Base-by-base conservation (phyloP, 23 red algal genomes). In the Gracilaria vermiculophylla region DNA sequence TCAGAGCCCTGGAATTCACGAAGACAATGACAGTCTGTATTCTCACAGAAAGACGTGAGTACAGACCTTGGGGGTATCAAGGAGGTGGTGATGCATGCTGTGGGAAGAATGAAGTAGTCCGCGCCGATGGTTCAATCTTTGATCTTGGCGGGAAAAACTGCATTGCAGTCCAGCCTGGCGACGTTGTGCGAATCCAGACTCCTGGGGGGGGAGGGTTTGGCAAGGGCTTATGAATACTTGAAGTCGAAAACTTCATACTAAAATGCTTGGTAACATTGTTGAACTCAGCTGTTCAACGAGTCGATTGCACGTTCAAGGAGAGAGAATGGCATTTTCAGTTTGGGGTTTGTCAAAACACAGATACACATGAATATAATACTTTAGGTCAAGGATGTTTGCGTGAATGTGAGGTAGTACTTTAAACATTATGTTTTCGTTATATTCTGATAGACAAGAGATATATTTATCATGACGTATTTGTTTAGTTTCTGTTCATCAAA, bases 141-240 rank as follows among this genome's bases (percentile, higher is more conserved):
- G 67, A 81, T 60, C 48, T 98, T n/a, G 92, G 92, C 23, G 92
- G 88, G 28, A 98, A 94, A 52, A 79, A 77, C 45, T 79, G 49
- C 34, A 61, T 95, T 11, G 34, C 73, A 10, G 80, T 98, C 21
- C 29, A 78, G 32, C 33, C 57, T 25, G 91, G 96, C 29, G 96
- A 98, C 70, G 76, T 77, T 36, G 77, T 98, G 14, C 79, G 53
- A 23, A 95, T 98, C 73, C 64, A 89, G 29, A 98, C 96, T 35
- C 96, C 96, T n/a, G 96, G 96, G 12, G 96, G 92, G 23, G 96
- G 96, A 0, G 96, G 89, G 10, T 98, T 77, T 62, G 96, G 96
- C 48, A 51, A 69, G 37, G 32, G 27, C 29, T 34, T 16, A 13
- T 34, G 27, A 64, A 8, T 1, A 32, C 16, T 8, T 35, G 32